Base-by-base conservation (phyloP, 2,329 filamentous ascomycete species). In the Xylaria sp. region DNA sequence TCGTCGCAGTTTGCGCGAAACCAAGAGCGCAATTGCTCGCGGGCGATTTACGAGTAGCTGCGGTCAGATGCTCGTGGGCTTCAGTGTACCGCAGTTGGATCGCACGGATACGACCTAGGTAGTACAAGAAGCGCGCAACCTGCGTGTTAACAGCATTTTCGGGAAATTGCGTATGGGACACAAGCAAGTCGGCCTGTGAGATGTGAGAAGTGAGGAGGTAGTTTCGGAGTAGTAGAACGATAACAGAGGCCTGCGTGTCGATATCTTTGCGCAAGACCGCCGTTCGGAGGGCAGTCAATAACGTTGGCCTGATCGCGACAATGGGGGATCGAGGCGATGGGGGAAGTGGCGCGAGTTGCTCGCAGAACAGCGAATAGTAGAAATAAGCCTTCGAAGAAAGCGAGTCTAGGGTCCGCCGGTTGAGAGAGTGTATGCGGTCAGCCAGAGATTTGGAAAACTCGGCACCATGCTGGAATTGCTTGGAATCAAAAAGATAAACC, bases 41-140 rank as follows among this genome's bases (percentile, higher is more conserved):
- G 0, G 96, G 96, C 7, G 96, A 94, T 83, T 99, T 99, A 75
- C 96, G 92, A 34, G 94, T 97, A 52, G 96, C 96, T 56, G 94
- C 93, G 50, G 92, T 94, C 71, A 99, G 85, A 80, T 98, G 93
- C 78, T 97, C 93, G 77, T 99, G 96, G 25, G 96, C 96, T 79
- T 97, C 95, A 9, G 96, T 97, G 84, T 99, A 99, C 74, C 93
- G 92, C 73, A 99, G 87, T 83, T 99, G 96, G 76, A 98, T 97
- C 62, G 96, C 94, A 70, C 96, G 91, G 81, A 98, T 97, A 74
- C 95, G 93, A 69, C 96, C 96, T 13, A 99, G 89, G 81, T 99
- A 99, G 87, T 97, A 99, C 66, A 98, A 86, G 83, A 97, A 99
- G 69, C 96, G 90, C 71, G 96, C 97, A 72, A 99, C 94, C 83